Percentiles rank a stretch among this genome's conserved stretches.
Evolutionary conservation across 306 rosid genomes (phyloP).

Genomic region (Heteromeles arbutifolia): DNA sequence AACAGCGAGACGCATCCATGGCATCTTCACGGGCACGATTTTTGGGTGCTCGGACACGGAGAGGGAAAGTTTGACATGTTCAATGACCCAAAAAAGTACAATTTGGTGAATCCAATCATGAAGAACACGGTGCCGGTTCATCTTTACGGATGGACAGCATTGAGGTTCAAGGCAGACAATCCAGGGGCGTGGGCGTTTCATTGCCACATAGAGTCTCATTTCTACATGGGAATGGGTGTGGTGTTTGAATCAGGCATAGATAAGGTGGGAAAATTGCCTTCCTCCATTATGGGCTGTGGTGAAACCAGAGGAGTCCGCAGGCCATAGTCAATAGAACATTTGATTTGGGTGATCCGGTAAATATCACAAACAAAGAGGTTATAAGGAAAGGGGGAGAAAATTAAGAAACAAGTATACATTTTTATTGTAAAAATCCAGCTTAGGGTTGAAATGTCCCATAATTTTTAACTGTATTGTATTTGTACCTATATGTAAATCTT

Average conservation of each 20-base stretch:
- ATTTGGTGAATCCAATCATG: conserved; percentile 69
- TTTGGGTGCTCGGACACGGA: conserved; percentile 80
- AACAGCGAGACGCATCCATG: conserved; percentile 78
- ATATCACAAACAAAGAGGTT: too few species aligned
- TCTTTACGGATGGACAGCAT: conserved; percentile 73
- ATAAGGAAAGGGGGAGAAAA: too few species aligned
- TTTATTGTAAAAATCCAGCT: too few species aligned
- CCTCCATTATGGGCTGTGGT: conserved; percentile 85
- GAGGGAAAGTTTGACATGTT: conserved; percentile 50
- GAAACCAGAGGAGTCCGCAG: conserved; percentile 23
- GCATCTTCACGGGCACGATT: conserved; percentile 90
- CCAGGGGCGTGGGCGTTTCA: conserved; percentile 93
- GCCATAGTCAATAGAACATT: conserved; percentile 20
- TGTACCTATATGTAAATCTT: too few species aligned
- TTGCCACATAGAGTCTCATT: conserved; percentile 90
- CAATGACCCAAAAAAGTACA: conserved; percentile 50
- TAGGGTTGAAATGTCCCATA: too few species aligned
- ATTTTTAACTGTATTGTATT: too few species aligned
- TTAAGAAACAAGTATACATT: too few species aligned
- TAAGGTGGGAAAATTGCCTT: conserved; percentile 50
- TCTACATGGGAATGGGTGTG: conserved; percentile 87
- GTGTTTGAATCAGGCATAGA: conserved; percentile 80
- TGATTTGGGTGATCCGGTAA: too few species aligned
- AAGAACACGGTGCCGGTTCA: conserved; percentile 86
- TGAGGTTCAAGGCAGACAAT: conserved; percentile 66